Evolutionary conservation across 306 rosid genomes (phyloP).

Genomic region (Luffa acutangula): DNA sequence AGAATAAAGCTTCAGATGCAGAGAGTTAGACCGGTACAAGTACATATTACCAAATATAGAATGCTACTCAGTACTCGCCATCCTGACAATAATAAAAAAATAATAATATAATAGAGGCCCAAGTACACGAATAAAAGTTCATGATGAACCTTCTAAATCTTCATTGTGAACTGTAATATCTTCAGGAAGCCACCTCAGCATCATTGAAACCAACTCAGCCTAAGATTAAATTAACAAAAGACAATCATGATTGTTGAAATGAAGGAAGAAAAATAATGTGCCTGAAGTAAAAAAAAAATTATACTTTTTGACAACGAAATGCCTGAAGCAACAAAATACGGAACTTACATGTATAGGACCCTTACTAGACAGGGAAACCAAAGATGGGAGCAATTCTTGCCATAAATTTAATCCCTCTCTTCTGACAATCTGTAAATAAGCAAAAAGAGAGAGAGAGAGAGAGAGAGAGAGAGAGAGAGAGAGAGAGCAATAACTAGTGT

Average conservation of each 20-base stretch:
- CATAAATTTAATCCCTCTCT: conserved; percentile 74
- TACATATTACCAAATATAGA: neutral
- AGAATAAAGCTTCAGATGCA: conserved; percentile 8
- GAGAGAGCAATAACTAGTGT: neutral
- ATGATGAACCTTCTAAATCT: conserved; percentile 80
- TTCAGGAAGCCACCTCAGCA: conserved; percentile 99
- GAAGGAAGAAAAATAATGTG: conserved; percentile 5
- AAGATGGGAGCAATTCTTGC: conserved; percentile 65
- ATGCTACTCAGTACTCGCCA: neutral
- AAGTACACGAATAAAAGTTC: neutral
- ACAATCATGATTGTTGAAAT: neutral
- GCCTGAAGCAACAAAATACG: conserved; percentile 10
- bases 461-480: neutral
- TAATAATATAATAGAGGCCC: neutral
- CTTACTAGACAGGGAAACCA: conserved; percentile 64
- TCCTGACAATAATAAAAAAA: neutral
- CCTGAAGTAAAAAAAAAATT: neutral
- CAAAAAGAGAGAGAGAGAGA: neutral
- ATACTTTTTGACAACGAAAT: neutral
- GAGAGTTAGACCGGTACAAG: neutral
- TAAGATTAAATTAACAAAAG: conserved; percentile 19
- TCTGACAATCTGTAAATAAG: conserved; percentile 62
- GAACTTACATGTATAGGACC: conserved; percentile 81
- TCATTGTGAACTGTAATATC: conserved; percentile 95
- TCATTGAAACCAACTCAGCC: conserved; percentile 98